These are phyloP conservation scores for Beauveria australis DNA, from an alignment of 2,329 filamentous ascomycete genomes.

Conservation along the genomic window DNA sequence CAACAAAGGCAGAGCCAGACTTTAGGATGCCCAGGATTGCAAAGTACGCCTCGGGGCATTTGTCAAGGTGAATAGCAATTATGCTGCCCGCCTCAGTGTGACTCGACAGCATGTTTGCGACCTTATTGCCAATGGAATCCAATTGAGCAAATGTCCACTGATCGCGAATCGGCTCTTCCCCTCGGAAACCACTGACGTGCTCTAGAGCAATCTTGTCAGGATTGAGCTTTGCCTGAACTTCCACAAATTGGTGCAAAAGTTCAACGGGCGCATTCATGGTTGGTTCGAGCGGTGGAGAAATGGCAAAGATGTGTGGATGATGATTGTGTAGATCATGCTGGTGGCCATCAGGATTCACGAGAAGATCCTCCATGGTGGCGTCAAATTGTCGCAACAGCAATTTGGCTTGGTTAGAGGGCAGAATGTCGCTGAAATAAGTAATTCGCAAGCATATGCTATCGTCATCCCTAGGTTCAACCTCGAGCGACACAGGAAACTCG, in stretches of 20 bases:
- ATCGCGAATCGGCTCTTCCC: constrained; percentile 34
- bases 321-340: constrained; percentile 30
- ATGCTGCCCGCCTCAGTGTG: constrained; percentile 49
- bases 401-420: constrained; percentile 61
- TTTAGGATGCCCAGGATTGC: constrained; percentile 76
- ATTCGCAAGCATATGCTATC: constrained; percentile 52
- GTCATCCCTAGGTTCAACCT: constrained; percentile 52
- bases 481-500: constrained; percentile 75
- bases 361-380: constrained; percentile 49
- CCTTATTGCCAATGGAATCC: constrained; percentile 59
- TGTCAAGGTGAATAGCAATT: constrained; percentile 73
- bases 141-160: constrained; percentile 71
- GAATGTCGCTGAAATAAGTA: constrained; percentile 53
- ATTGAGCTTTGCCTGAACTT: constrained; percentile 44
- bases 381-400: constrained; percentile 68
- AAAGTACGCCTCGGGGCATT: constrained; percentile 77
- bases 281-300: constrained; percentile 52
- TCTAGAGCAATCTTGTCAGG: constrained; percentile 64
- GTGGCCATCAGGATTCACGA: constrained; percentile 37
- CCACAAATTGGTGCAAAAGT: constrained; percentile 73
- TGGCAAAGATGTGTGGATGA: constrained; percentile 46
- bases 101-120: constrained; percentile 56
- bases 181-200: constrained; percentile 55
- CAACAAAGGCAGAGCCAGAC: constrained; percentile 71
- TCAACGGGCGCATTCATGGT: constrained; percentile 48